Conservation (phyloP, 202 grass and related monocot genomes). For the Zizania palustris region DNA sequence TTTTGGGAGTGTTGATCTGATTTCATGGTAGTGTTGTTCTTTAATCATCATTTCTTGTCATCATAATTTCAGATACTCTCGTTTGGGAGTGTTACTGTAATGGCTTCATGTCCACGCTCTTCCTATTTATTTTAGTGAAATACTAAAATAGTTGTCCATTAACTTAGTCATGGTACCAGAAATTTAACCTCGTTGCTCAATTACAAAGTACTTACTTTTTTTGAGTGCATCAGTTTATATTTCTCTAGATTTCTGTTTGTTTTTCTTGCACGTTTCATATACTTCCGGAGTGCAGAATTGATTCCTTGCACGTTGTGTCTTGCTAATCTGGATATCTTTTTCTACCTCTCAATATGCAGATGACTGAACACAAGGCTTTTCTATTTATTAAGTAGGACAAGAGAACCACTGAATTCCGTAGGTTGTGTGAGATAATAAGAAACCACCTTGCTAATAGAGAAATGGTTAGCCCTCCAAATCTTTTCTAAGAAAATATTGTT, state of each 20-base stretch:
- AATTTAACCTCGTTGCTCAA: not conserved
- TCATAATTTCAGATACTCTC: not conserved
- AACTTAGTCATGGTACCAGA: not conserved
- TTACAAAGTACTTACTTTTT: not conserved
- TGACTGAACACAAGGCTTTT: constrained; percentile 90
- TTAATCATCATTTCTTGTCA: not conserved
- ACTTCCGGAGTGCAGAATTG: not conserved
- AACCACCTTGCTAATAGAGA: constrained; percentile 86
- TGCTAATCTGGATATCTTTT: constrained; percentile 25
- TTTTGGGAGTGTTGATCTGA: not conserved
- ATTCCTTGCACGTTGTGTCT: constrained; percentile 11
- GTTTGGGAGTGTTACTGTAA: not conserved
- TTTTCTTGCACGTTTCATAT: not conserved
- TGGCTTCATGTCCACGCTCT: not conserved
- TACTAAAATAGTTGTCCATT: not conserved
- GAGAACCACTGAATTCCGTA: constrained; percentile 86
- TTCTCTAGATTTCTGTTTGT: too few relatives aligned
- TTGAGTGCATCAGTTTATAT: not conserved
- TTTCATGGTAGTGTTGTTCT: not conserved
- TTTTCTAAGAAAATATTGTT: constrained; percentile 21
- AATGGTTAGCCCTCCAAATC: constrained; percentile 54
- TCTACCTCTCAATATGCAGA: constrained; percentile 53
- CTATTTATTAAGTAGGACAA: constrained; percentile 97
- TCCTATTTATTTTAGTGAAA: not conserved
- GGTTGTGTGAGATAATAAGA: constrained; percentile 91